These are phyloP conservation scores for Allium sativum DNA, from an alignment of 106 monocot genomes.

Conservation along the genomic window DNA sequence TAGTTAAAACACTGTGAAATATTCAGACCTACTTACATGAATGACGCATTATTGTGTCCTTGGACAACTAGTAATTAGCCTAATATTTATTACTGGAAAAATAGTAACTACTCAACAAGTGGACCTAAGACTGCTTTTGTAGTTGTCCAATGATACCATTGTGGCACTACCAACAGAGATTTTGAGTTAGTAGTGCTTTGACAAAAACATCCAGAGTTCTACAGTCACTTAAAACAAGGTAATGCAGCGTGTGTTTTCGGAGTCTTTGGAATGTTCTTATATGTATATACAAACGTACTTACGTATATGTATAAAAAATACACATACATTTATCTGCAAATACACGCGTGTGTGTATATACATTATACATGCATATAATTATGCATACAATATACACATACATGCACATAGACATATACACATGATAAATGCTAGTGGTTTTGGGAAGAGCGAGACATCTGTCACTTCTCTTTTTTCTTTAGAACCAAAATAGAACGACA, in stretches of 20 bases:
- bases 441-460: background rate
- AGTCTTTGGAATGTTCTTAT: background rate
- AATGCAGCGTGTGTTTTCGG: background rate
- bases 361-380: background rate
- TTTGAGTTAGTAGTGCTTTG: no score
- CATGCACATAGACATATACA: background rate
- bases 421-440: background rate
- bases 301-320: background rate
- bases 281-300: background rate
- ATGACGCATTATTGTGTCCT: no score
- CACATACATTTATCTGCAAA: background rate
- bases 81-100: no score
- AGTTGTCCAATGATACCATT: no score
- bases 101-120: no score
- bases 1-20: no score
- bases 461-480: background rate
- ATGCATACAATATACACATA: background rate
- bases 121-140: no score
- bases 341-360: background rate
- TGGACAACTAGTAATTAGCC: no score
- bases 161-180: no score
- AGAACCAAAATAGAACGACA: background rate
- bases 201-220: no score
- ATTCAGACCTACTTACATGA: no score
- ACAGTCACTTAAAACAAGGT: no score